Evolutionary conservation across 495 filamentous ascomycete genomes (phyloP).

Genomic region (Aspergillus affinis): DNA sequence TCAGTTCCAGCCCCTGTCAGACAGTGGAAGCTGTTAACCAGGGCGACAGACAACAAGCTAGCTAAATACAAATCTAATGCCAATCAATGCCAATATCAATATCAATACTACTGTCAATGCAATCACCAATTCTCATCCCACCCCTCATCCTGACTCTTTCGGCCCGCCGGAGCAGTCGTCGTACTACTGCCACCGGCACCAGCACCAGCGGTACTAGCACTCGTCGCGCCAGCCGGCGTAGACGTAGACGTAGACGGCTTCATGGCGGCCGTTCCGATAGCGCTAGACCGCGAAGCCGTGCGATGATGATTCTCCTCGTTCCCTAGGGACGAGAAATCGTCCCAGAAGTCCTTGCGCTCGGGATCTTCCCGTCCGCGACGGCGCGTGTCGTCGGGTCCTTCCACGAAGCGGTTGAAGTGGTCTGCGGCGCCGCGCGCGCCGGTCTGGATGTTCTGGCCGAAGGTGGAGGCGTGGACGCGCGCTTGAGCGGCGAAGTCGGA

Average conservation of each 20-base stretch:
- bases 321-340: constrained; percentile 65
- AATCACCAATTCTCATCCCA: constrained; percentile 68
- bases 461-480: constrained; percentile 62
- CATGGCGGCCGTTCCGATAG: constrained; percentile 75
- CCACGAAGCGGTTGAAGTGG: constrained; percentile 78
- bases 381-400: constrained; percentile 50
- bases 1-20: no score
- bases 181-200: constrained; percentile 41
- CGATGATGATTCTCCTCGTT: constrained; percentile 44
- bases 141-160: constrained; percentile 50
- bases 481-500: constrained; percentile 88
- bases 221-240: constrained; percentile 3
- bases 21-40: no score
- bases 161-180: constrained; percentile 29
- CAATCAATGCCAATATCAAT: constrained; percentile 6
- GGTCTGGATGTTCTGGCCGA: constrained; percentile 62
- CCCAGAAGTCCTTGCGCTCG: constrained; percentile 89
- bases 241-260: constrained; percentile 57
- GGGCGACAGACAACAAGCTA: background rate
- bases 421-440: constrained; percentile 72
- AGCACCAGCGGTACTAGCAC: constrained; percentile 11
- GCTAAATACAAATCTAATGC: constrained; percentile 1
- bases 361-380: constrained; percentile 41
- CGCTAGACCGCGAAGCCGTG: constrained; percentile 33
- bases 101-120: constrained; percentile 12